phyloP scores from a whole-genome alignment of 2,329 filamentous ascomycete species.

The Xylaria sp. region DNA sequence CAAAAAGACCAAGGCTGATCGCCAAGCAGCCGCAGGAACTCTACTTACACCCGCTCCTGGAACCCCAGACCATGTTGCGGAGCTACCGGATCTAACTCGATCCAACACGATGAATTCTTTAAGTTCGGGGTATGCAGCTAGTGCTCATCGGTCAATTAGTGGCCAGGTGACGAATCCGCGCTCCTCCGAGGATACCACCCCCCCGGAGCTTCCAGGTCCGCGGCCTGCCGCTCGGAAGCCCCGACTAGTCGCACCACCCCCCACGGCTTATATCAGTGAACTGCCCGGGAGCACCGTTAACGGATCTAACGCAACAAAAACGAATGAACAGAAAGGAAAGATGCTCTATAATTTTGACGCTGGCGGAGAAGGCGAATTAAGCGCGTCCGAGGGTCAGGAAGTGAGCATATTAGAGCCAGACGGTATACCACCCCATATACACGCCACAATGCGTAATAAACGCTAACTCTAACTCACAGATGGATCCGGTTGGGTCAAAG shows the following conservation, averaged over 20 bases:
- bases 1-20: conserved; percentile 89
- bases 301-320: conserved; percentile 49
- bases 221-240: conserved; percentile 69
- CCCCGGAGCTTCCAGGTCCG: conserved; percentile 56
- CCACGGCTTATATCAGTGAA: conserved; percentile 79
- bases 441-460: conserved; percentile 29
- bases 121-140: conserved; percentile 86
- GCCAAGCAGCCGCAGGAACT: conserved; percentile 80
- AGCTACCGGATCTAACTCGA: conserved; percentile 75
- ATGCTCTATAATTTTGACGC: conserved; percentile 92
- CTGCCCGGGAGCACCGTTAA: conserved; percentile 64
- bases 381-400: conserved; percentile 80
- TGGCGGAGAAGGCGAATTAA: conserved; percentile 81
- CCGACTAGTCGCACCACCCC: conserved; percentile 87
- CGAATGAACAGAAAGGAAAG: conserved; percentile 75
- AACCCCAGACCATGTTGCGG: conserved; percentile 63
- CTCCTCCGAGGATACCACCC: conserved; percentile 60
- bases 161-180: conserved; percentile 58
- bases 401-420: conserved; percentile 85
- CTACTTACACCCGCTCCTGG: conserved; percentile 60
- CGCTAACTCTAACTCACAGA: conserved; percentile 64
- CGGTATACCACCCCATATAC: conserved; percentile 68
- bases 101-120: conserved; percentile 91
- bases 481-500: conserved; percentile 90
- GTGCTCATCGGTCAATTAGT: conserved; percentile 79